A percentile compares a stretch with the other conserved stretches of the same genome.
These are phyloP conservation scores for Phyllachora maydis DNA, from an alignment of 2,329 filamentous ascomycete species.

Conservation along the genomic window DNA sequence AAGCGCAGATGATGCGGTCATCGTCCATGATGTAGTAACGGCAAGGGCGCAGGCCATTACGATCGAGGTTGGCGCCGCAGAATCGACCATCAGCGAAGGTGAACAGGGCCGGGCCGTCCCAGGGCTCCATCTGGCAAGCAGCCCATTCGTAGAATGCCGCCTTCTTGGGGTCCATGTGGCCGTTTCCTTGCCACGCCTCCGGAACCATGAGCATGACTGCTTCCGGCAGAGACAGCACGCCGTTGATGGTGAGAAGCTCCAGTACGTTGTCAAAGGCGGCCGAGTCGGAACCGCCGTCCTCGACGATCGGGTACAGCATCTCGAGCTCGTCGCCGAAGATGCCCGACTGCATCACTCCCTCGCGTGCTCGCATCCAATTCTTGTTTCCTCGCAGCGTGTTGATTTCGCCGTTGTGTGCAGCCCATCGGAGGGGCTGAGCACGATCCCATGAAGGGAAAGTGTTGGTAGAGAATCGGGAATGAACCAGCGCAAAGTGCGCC, in stretches of 20 bases:
- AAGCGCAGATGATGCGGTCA: constrained; percentile 91
- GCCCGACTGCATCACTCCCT: constrained; percentile 84
- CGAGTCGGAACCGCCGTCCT: constrained; percentile 91
- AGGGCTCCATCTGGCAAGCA: constrained; percentile 96
- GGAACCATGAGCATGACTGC: constrained; percentile 98
- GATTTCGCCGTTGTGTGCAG: constrained; percentile 90
- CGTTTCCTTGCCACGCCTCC: constrained; percentile 92
- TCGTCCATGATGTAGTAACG: constrained; percentile 95
- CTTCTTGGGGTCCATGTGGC: constrained; percentile 81
- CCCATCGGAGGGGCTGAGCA: constrained; percentile 89
- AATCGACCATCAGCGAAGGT: constrained; percentile 93
- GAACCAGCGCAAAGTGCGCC: constrained; percentile 88
- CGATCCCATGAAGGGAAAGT: constrained; percentile 98
- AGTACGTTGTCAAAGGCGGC: constrained; percentile 95
- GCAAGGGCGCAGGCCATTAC: constrained; percentile 87
- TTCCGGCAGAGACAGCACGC: constrained; percentile 83
- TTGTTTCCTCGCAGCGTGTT: constrained; percentile 96
- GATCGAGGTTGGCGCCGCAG: constrained; percentile 90
- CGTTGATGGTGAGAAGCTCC: constrained; percentile 85
- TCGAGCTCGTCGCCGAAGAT: constrained; percentile 87
- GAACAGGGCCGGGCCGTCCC: constrained; percentile 92
- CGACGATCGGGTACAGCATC: constrained; percentile 78
- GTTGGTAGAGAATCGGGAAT: constrained; percentile 95
- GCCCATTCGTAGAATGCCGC: constrained; percentile 98
- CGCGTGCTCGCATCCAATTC: constrained; percentile 97